Base-by-base conservation (phyloP, 2,329 filamentous ascomycete genomes). In the Aspergillus proliferans region DNA sequence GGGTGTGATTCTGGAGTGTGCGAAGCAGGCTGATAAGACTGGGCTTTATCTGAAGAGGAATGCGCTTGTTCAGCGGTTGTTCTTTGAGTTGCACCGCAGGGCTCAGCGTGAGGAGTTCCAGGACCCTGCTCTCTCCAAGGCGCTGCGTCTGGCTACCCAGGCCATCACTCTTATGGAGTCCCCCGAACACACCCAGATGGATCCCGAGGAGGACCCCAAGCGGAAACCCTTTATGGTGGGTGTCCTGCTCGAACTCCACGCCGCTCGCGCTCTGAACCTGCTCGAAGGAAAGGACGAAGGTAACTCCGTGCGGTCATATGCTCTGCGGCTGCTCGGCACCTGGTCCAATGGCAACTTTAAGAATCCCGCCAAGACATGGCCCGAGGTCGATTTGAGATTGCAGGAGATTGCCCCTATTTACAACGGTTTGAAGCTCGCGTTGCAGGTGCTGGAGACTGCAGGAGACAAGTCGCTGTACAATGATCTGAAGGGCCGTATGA, bases 221-320 rank as follows among this genome's bases (percentile, higher is more conserved):
- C 58, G 57, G 42, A 62, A 64, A 47, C 71, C 73, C 1, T 67
- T 70, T 22, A 65, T 76, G 15, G 64, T 73, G 41, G 74, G 66
- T 19, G 59, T 69, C 2, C 51, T 76, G 15, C 60, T 78, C 6
- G 69, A 76, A 46, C 59, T 79, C 14, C 67, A 67, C 52, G 72
- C 75, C 22, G 67, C 71, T n/a, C 62, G 65, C 36, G 69, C 72
- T 3, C 34, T 70, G n/a, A 63, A 66, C 24, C 53, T 70, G 30
- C 54, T 58, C 18, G 65, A 54, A 3, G 68, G 68, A 2, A 66
- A 68, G 33, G 74, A 77, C 54, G 53, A 60, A n/a, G 61, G 62
- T 21, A 64, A 63, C 3, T 62, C 69, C 26, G 74, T 76, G 24
- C 56, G 57, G 21, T 60, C 59, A 34, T 76, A 75, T 53, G 67